Evolutionary conservation across 2,329 filamentous ascomycete genomes (phyloP).

Genomic region (Stromatinia cepivora): DNA sequence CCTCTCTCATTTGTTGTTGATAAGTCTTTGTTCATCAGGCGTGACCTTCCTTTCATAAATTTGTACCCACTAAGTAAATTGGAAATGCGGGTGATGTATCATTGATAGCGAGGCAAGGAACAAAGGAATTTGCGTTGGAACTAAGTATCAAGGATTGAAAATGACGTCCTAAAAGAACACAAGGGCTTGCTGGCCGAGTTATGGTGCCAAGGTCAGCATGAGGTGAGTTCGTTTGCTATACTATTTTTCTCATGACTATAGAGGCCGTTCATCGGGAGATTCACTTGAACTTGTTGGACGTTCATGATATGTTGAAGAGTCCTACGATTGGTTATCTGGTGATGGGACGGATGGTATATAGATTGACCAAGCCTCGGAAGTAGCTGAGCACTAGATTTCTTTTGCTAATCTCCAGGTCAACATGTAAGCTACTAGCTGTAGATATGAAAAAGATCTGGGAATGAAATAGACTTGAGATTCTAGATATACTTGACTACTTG

Average conservation of each 20-base stretch:
- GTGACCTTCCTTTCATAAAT: conserved; percentile 5
- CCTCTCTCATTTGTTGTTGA: neutral
- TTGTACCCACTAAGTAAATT: neutral
- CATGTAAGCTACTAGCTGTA: neutral
- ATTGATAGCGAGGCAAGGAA: neutral
- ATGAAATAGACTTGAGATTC: neutral
- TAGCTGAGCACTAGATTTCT: neutral
- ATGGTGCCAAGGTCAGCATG: neutral
- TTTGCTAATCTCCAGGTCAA: neutral
- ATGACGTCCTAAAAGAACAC: neutral
- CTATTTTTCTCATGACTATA: neutral
- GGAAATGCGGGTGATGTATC: neutral
- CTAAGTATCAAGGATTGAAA: neutral
- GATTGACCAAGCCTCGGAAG: neutral
- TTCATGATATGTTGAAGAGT: neutral
- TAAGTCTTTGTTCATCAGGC: neutral
- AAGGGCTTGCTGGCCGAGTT: neutral
- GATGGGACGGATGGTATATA: neutral
- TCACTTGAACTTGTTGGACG: neutral
- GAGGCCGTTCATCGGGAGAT: neutral
- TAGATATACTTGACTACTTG: neutral
- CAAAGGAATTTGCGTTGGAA: neutral
- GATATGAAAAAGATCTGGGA: too few species aligned
- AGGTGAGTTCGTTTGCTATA: neutral
- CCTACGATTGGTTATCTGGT: neutral